These are phyloP conservation scores for Hibiscus tridactylites DNA, from an alignment of 345 rosid species.

Conservation along the genomic window DNA sequence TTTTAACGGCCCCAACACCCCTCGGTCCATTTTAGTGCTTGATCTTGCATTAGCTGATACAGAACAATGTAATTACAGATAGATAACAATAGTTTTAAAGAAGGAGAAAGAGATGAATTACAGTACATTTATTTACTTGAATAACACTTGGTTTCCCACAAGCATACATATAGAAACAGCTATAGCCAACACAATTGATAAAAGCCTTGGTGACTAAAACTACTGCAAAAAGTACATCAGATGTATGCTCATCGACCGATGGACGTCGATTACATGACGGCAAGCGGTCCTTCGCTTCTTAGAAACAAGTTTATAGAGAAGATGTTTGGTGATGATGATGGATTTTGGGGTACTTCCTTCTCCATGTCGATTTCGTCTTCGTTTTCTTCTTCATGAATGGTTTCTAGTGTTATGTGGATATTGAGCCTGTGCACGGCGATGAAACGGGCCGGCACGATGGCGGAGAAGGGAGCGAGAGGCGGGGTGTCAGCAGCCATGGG, in stretches of 20 bases:
- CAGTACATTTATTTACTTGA: too few species aligned
- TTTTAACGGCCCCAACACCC: too few species aligned
- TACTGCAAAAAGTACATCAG: not conserved
- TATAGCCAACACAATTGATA: too few species aligned
- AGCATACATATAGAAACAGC: too few species aligned
- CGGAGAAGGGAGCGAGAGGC: conserved; percentile 25
- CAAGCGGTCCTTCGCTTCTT: conserved; percentile 1
- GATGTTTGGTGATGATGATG: not conserved
- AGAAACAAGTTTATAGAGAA: conserved; percentile 13
- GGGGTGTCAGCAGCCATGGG: not conserved
- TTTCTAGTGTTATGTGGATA: conserved; percentile 15
- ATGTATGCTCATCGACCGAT: not conserved
- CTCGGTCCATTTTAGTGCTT: not conserved
- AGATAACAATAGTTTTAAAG: too few species aligned
- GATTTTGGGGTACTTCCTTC: not conserved
- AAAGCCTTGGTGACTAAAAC: too few species aligned
- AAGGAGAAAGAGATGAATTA: not conserved
- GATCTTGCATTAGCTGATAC: not conserved
- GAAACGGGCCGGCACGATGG: conserved; percentile 21
- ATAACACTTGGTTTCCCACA: too few species aligned
- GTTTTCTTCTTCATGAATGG: conserved; percentile 32
- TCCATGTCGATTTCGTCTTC: conserved; percentile 12
- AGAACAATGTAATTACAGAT: not conserved
- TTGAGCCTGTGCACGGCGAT: conserved; percentile 7
- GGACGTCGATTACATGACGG: not conserved